Base-by-base conservation (phyloP, 192 early-diverging fungal genomes). In the Backusella mclennaniae region DNA sequence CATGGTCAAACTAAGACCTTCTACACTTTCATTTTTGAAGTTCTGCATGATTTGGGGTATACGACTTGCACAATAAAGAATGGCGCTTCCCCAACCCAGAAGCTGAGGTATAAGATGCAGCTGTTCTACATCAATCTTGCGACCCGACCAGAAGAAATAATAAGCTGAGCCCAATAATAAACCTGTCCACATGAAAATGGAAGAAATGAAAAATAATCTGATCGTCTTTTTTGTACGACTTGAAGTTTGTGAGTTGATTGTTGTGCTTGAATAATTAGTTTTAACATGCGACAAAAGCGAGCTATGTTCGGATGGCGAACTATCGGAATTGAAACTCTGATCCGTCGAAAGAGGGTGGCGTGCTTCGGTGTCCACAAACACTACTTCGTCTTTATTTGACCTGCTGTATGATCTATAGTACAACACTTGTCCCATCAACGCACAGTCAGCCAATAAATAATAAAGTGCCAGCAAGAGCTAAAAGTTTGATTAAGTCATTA, bases 11-110 rank as follows among this genome's bases (percentile, higher is more conserved):
- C 90, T 90, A 67, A 96, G 85, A 1, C 95, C 95, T 77, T 95
- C 93, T 12, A 90, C 90, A 19, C 88, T 89, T 79, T 91, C 87
- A 59, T 86, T 87, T 29, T 86, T 78, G 80, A 86, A 90, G 82
- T 95, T 96, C 83, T 93, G 89, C 74, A 93, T 87, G 66, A 96
- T 94, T 77, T 96, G 95, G 6, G 95, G 95, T 49, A 95, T 86
- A 67, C 95, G 88, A 6, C 90, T 87, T 29, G 85, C 78, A 36
- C 92, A 85, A 74, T 95, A 96, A 26, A 94, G 83, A 12, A 89
- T 52, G 0, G 93, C 94, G 59, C 91, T 92, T 6, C 82, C 83
- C 87, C 93, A 96, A 17, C 93, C 95, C 29, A 94, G 85, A 6
- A 92, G 59, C 74, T 94, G 89, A 38, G 92, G 87, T n/a, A 92